Evolutionary conservation across 768 basidiomycete species (phyloP).

Genomic region (Fomitopsis pulvina): DNA sequence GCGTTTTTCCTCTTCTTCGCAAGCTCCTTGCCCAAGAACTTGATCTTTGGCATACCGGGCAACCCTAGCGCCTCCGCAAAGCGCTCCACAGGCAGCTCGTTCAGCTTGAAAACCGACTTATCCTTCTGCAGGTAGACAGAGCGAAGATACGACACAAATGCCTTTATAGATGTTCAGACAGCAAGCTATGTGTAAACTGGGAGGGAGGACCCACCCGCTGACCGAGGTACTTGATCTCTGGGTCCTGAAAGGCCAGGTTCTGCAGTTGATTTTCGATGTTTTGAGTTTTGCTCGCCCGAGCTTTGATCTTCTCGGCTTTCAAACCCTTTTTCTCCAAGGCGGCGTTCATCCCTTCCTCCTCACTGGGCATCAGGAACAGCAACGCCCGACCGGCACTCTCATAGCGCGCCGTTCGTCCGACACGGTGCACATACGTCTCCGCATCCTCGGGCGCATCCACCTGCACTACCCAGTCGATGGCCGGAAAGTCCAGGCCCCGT

Average conservation of each 20-base stretch:
- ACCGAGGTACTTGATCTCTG: conserved; percentile 94
- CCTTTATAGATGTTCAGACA: conserved; percentile 37
- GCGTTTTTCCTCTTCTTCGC: conserved; percentile 76
- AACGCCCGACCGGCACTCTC: conserved; percentile 84
- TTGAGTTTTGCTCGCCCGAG: conserved; percentile 80
- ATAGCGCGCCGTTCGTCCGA: conserved; percentile 92
- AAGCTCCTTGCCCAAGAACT: conserved; percentile 64
- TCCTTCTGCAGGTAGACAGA: conserved; percentile 92
- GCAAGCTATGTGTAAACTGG: not conserved
- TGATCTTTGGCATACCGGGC: conserved; percentile 94
- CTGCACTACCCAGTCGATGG: conserved; percentile 96
- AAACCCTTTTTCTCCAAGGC: conserved; percentile 70
- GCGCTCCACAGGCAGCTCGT: conserved; percentile 71
- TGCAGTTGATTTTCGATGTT: conserved; percentile 85
- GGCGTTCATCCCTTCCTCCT: conserved; percentile 84
- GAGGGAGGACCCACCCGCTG: conserved; percentile 55
- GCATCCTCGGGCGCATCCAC: conserved; percentile 95
- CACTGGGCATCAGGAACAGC: conserved; percentile 79
- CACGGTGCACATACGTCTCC: conserved; percentile 96
- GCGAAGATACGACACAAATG: conserved; percentile 92
- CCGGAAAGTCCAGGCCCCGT: conserved; percentile 92
- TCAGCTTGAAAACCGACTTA: conserved; percentile 86
- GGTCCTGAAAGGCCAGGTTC: conserved; percentile 88
- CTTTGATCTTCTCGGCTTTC: conserved; percentile 73
- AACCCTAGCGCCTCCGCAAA: conserved; percentile 89